Base-by-base conservation (phyloP, 1,284 basidiomycete genomes). In the Porodaedalea pini region DNA sequence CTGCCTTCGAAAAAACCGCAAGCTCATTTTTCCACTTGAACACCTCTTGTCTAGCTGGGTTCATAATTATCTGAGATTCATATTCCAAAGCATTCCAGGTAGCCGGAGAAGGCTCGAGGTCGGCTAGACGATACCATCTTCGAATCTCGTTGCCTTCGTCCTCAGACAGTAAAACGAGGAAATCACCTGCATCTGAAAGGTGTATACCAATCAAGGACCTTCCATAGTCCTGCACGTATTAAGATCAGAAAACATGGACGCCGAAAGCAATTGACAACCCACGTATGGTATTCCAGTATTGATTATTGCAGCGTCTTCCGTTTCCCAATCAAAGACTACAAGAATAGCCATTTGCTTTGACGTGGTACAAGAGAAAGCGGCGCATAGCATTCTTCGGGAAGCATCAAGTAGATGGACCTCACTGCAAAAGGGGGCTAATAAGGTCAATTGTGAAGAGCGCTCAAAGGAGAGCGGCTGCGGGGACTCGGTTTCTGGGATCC, bases 321-420 rank as follows among this genome's bases (percentile, higher is more conserved):
- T 53, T 13, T 58, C 34, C 56, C 56, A 58, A 48, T 58, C 51
- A 36, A 43, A 32, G 7, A 58, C 34, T 21, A 58, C 17, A n/a
- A 52, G 21, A 21, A 58, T 51, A 36, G 52, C 41, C 34, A 48
- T 41, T 15, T n/a, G 21, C 8, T 48, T 27, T 23, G 27, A 36
- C 29, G 19, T 15, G 2, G 7, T 3, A 27, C 25, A 34, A 10
- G 34, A n/a, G 29, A 52, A 58, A 15, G 37, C 56, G 11, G 25
- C 32, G 25, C 41, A 58, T 17, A 58, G 27, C 56, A 58, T 58
- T 34, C 51, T 44, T 25, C 40, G 25, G 6, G 56, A 51, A 25
- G 31, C 43, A 47, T 58, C 51, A 13, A 58, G 56, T 11, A 58
- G 10, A 23, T 52, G 51, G n/a, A 52, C 27, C 40, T 58, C 50